Conservation (phyloP, 2,329 filamentous ascomycete species). For the Plenodomus tracheiphilus region DNA sequence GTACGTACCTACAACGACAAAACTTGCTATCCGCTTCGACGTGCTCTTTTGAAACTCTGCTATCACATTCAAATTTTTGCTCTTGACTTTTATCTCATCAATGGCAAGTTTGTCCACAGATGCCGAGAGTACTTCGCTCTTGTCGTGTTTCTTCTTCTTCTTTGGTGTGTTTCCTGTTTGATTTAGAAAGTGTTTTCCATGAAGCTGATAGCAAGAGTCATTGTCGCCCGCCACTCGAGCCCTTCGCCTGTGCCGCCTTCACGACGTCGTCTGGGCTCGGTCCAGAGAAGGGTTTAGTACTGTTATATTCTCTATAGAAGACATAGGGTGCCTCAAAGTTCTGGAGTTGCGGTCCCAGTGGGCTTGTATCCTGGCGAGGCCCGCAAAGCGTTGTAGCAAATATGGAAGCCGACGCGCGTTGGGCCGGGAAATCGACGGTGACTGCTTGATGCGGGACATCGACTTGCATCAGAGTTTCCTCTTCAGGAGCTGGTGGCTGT, state of each 20-base stretch:
- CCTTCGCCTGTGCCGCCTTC: slow-evolving; percentile 71
- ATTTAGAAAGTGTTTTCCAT: slow-evolving; percentile 23
- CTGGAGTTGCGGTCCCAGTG: slow-evolving; percentile 1
- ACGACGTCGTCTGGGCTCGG: slow-evolving; percentile 93
- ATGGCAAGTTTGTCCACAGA: slow-evolving; percentile 54
- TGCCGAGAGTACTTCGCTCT: slow-evolving; percentile 46
- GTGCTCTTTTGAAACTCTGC: slow-evolving; percentile 76
- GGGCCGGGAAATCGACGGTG: slow-evolving; percentile 33
- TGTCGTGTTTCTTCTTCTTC: slow-evolving; percentile 23
- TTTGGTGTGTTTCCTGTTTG: slow-evolving; percentile 32
- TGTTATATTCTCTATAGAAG: slow-evolving; percentile 43
- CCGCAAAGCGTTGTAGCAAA: slow-evolving; percentile 57
- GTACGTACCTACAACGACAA: slow-evolving; percentile 82
- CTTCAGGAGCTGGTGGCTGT: slow-evolving; percentile 14
- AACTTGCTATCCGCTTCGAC: slow-evolving; percentile 80
- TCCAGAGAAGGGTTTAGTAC: slow-evolving; percentile 69
- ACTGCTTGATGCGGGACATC: slow-evolving; percentile 24
- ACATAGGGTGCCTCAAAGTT: slow-evolving; percentile 48
- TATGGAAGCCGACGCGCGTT: slow-evolving; percentile 54
- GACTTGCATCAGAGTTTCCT: slow-evolving; percentile 12
- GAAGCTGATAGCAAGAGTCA: slow-evolving; percentile 19
- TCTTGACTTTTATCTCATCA: slow-evolving; percentile 59
- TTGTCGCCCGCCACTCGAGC: slow-evolving; percentile 44
- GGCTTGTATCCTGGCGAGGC: slow-evolving; percentile 3
- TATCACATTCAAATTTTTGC: slow-evolving; percentile 83